phyloP scores from a whole-genome alignment of 495 filamentous ascomycete species.

The Talaromyces ruber region DNA sequence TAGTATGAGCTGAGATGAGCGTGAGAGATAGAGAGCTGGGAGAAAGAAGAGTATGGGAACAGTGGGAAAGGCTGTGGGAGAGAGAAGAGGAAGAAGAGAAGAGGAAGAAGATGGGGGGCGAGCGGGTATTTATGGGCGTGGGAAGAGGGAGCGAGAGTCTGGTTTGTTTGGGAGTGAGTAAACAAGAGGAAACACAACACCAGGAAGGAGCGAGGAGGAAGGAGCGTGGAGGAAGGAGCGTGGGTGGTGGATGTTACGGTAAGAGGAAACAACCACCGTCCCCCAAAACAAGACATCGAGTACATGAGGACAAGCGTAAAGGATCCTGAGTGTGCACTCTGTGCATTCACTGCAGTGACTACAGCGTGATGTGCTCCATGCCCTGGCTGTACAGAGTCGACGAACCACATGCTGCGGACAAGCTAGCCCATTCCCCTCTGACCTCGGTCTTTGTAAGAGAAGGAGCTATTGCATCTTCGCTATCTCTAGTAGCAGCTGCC shows the following conservation, averaged over 20 bases:
- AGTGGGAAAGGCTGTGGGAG: neutral
- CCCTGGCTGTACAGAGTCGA: too few relatives aligned
- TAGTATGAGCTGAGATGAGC: neutral
- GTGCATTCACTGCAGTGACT: too few relatives aligned
- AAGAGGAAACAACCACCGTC: neutral
- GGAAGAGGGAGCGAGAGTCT: too few relatives aligned
- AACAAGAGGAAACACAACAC: neutral
- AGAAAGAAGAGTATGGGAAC: neutral
- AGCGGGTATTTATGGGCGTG: too few relatives aligned
- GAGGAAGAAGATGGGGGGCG: neutral
- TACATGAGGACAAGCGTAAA: neutral
- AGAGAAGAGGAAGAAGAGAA: neutral
- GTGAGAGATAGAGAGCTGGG: neutral
- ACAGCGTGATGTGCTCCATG: too few relatives aligned
- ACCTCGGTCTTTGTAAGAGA: too few relatives aligned
- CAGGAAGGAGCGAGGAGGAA: too few relatives aligned
- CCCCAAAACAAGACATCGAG: neutral
- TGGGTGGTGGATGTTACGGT: neutral
- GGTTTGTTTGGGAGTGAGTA: neutral
- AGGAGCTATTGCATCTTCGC: too few relatives aligned
- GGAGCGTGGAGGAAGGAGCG: neutral
- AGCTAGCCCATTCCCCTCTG: too few relatives aligned
- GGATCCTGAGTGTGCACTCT: too few relatives aligned
- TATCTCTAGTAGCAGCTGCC: neutral
- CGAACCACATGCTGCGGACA: too few relatives aligned